These are phyloP conservation scores for Colletotrichum noveboracense DNA, from an alignment of 2,329 filamentous ascomycete species.

Conservation along the genomic window DNA sequence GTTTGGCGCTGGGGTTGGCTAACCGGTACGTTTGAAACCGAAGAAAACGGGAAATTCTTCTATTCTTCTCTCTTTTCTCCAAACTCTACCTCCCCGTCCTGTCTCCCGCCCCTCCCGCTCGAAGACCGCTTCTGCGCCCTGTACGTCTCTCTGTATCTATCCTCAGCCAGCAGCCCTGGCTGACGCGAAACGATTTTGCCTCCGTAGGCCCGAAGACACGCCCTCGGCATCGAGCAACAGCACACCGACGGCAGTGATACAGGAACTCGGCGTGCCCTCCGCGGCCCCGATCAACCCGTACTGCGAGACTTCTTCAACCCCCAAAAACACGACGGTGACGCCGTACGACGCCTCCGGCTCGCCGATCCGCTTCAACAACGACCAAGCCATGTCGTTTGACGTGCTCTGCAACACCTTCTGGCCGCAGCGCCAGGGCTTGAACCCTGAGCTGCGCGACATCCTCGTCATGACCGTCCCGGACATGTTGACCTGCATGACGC, in stretches of 20 bases:
- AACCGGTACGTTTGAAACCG: constrained; percentile 19
- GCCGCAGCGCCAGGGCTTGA: constrained; percentile 18
- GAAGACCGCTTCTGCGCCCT: not conserved
- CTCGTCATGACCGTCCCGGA: constrained; percentile 17
- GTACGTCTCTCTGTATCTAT: not conserved
- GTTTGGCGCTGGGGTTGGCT: constrained; percentile 17
- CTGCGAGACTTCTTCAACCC: not conserved
- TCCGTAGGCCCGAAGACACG: not conserved
- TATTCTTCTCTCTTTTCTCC: not conserved
- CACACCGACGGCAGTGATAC: not conserved
- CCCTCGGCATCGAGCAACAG: not conserved
- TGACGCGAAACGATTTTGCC: constrained; percentile 4
- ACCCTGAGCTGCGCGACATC: constrained; percentile 16
- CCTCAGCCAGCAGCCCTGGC: constrained; percentile 10
- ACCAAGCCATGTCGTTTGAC: constrained; percentile 20
- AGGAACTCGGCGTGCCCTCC: constrained; percentile 15
- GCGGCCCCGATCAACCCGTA: constrained; percentile 21
- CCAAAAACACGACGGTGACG: constrained; percentile 2
- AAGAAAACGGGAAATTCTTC: not conserved
- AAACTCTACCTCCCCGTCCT: not conserved
- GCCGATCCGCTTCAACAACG: constrained; percentile 22
- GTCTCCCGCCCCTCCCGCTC: not conserved
- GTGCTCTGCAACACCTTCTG: constrained; percentile 20
- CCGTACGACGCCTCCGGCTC: constrained; percentile 21
- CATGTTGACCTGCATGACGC: constrained; percentile 22